These are phyloP conservation scores for Dissophora ornata DNA, from an alignment of 192 early-diverging fungal species.

Conservation along the genomic window DNA sequence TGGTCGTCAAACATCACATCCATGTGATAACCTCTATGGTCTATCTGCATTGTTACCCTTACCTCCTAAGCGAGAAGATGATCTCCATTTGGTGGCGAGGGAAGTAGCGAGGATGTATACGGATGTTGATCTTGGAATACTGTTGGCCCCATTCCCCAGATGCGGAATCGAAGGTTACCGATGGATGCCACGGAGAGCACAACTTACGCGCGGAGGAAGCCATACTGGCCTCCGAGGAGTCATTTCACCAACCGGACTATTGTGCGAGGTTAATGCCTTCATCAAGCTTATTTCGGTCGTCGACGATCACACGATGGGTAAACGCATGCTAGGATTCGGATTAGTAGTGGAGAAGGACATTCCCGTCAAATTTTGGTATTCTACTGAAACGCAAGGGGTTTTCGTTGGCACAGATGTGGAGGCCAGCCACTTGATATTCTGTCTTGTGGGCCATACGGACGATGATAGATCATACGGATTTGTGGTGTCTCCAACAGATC, in stretches of 20 bases:
- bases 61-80: slow-evolving; percentile 1
- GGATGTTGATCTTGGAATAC: slow-evolving; percentile 6
- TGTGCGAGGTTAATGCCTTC: not conserved
- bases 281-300: slow-evolving; percentile 18
- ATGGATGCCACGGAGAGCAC: slow-evolving; percentile 11
- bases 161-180: slow-evolving; percentile 10
- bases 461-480: not conserved
- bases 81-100: slow-evolving; percentile 8
- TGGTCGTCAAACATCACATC: slow-evolving; percentile 17
- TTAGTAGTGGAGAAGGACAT: not conserved
- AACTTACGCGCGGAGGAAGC: not conserved
- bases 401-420: slow-evolving; percentile 12
- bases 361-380: slow-evolving; percentile 10
- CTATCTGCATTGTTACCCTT: slow-evolving; percentile 17
- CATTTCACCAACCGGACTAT: not conserved
- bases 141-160: not conserved
- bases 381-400: not conserved
- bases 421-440: slow-evolving; percentile 13
- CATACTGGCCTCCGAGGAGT: slow-evolving; percentile 6
- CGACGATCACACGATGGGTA: no score
- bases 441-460: slow-evolving; percentile 1
- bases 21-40: slow-evolving; percentile 12
- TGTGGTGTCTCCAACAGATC: slow-evolving; percentile 10
- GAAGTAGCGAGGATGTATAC: slow-evolving; percentile 10
- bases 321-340: no score